phyloP scores from a whole-genome alignment of 208 protist species.

The Tritrichomonas musculus region DNA sequence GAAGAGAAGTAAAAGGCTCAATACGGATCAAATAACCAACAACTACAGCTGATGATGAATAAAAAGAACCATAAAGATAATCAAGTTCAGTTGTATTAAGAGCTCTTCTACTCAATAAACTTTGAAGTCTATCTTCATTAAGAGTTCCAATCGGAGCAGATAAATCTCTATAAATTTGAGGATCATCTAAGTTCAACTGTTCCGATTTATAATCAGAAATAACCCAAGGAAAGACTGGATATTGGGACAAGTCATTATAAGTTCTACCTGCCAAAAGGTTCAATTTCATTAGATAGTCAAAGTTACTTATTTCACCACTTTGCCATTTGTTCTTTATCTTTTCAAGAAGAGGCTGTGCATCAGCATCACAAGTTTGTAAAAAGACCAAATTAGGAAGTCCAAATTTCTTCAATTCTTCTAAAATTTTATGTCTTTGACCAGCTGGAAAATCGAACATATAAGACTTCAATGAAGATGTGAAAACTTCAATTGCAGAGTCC shows the following conservation, averaged over 20 bases:
- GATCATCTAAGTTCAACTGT: constrained; percentile 45
- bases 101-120: background rate
- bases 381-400: background rate
- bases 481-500: background rate
- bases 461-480: background rate
- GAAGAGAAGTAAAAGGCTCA: constrained; percentile 39
- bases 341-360: background rate
- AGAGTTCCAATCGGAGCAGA: constrained; percentile 48
- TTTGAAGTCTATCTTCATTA: background rate
- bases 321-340: background rate
- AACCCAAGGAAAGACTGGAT: constrained; percentile 53
- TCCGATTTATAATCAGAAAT: constrained; percentile 47
- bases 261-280: constrained; percentile 88
- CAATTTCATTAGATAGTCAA: constrained; percentile 93
- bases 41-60: constrained; percentile 27
- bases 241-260: constrained; percentile 89
- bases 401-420: background rate
- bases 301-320: constrained; percentile 62
- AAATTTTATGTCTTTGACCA: background rate
- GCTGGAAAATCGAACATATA: background rate
- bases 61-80: constrained; percentile 15
- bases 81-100: background rate
- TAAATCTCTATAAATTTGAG: constrained; percentile 48
- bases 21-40: constrained; percentile 28
- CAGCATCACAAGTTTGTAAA: background rate